Conservation (phyloP, 106 monocot genomes). For the Dendrobium chrysotoxum region DNA sequence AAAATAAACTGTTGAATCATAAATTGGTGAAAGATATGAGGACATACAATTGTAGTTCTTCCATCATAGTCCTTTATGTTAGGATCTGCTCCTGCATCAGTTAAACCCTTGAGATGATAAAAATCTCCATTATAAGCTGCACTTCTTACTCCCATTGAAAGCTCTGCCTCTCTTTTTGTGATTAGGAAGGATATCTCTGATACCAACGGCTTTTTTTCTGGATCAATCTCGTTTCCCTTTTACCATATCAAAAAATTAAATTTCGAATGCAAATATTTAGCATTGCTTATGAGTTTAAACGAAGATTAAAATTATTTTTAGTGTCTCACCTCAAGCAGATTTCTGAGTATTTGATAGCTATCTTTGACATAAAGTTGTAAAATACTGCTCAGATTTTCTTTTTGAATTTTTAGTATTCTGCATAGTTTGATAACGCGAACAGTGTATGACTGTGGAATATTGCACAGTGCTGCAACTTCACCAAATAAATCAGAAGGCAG, state of each 20-base stretch:
- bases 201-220: conserved; percentile 48
- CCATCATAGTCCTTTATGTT: conserved; percentile 60
- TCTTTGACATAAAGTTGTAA: conserved; percentile 64
- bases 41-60: conserved; percentile 55
- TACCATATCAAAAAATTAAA: not conserved
- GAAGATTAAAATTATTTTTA: too few species aligned
- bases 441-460: conserved; percentile 57
- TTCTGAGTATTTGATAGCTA: conserved; percentile 35
- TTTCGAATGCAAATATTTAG: not conserved
- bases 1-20: too few species aligned
- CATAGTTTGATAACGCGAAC: conserved; percentile 56
- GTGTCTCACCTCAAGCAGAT: not conserved
- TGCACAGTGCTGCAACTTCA: conserved; percentile 59
- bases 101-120: conserved; percentile 48
- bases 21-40: not conserved
- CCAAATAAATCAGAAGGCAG: conserved; percentile 48
- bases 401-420: conserved; percentile 53
- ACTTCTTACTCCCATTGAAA: conserved; percentile 52
- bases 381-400: conserved; percentile 46
- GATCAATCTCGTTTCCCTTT: conserved; percentile 40
- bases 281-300: not conserved
- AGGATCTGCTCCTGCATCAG: conserved; percentile 67
- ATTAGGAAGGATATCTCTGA: conserved; percentile 60
- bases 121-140: conserved; percentile 59
- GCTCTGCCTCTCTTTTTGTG: conserved; percentile 58